A percentile compares a stretch with the other conserved stretches of the same genome.
These are phyloP conservation scores for Abrus pulchellus DNA, from an alignment of 306 rosid genomes.

Conservation along the genomic window DNA sequence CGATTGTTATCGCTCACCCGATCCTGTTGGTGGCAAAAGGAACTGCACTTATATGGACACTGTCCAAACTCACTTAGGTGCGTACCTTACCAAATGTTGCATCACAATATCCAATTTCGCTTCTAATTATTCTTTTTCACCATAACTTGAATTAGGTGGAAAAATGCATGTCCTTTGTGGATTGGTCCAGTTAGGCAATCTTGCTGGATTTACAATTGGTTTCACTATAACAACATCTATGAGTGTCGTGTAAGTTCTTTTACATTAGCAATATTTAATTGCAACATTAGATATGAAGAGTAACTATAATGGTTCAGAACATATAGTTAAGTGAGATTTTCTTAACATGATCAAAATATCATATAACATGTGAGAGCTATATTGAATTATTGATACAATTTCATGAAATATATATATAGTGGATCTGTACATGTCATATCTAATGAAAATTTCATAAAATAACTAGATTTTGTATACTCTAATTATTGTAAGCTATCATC, in stretches of 20 bases:
- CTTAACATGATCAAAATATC: background rate
- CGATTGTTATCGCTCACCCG: conserved; percentile 58
- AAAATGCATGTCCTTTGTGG: conserved; percentile 45
- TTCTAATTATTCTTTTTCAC: background rate
- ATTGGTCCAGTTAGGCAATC: conserved; percentile 44
- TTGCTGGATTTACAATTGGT: conserved; percentile 47
- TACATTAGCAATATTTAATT: background rate
- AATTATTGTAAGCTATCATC: background rate
- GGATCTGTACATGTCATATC: background rate
- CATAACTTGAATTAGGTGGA: conserved; percentile 40
- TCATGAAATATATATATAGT: background rate
- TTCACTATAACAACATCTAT: conserved; percentile 55
- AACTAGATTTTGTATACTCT: background rate
- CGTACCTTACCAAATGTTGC: background rate
- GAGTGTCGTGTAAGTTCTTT: conserved; percentile 45
- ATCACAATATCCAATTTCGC: background rate
- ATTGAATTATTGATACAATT: background rate
- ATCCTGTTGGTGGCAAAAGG: conserved; percentile 49
- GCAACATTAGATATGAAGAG: too few relatives aligned
- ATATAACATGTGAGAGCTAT: background rate
- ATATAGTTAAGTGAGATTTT: background rate
- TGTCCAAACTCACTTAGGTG: conserved; percentile 47
- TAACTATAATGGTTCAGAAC: too few relatives aligned
- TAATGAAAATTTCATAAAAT: too few relatives aligned
- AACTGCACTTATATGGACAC: conserved; percentile 59